A percentile compares a stretch with the other conserved stretches of the same genome.
Conservation (phyloP, 441 rosid species). For the Gossypium aridum region DNA sequence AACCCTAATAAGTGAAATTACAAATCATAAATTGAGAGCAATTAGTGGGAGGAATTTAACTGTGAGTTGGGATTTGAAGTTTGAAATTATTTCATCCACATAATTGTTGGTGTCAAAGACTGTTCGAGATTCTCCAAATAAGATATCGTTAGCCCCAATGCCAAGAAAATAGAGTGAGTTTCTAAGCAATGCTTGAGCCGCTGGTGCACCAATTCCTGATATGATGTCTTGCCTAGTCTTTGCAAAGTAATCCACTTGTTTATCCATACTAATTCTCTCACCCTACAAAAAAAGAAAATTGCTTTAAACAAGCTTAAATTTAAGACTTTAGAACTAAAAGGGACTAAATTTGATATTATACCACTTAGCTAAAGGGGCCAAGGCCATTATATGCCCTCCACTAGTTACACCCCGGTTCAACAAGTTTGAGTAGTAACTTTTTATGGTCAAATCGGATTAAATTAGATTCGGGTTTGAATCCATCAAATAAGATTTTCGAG, state of each 20-base stretch:
- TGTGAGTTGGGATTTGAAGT: slow-evolving; percentile 17
- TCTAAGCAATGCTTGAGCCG: slow-evolving; percentile 15
- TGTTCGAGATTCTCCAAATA: neutral
- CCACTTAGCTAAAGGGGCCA: too few relatives aligned
- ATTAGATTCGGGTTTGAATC: too few relatives aligned
- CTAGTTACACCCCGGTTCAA: too few relatives aligned
- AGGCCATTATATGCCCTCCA: too few relatives aligned
- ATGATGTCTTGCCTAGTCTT: slow-evolving; percentile 23
- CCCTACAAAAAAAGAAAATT: neutral
- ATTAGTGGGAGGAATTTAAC: slow-evolving; percentile 5
- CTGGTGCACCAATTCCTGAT: slow-evolving; percentile 14
- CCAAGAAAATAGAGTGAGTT: slow-evolving; percentile 13
- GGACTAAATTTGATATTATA: too few relatives aligned
- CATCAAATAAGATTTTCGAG: neutral
- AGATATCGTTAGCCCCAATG: slow-evolving; percentile 16
- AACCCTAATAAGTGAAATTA: neutral
- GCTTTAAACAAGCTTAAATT: too few relatives aligned
- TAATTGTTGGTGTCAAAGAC: neutral
- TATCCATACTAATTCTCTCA: slow-evolving; percentile 9
- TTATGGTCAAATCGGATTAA: neutral
- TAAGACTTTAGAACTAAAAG: too few relatives aligned
- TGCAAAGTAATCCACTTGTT: slow-evolving; percentile 22
- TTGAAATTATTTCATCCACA: slow-evolving; percentile 10
- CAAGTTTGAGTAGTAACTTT: too few relatives aligned
- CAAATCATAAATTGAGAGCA: neutral